Percentiles rank a stretch among this genome's conserved stretches.
Evolutionary conservation across 306 rosid species (phyloP).

Genomic region (Quercus berberidifolia): DNA sequence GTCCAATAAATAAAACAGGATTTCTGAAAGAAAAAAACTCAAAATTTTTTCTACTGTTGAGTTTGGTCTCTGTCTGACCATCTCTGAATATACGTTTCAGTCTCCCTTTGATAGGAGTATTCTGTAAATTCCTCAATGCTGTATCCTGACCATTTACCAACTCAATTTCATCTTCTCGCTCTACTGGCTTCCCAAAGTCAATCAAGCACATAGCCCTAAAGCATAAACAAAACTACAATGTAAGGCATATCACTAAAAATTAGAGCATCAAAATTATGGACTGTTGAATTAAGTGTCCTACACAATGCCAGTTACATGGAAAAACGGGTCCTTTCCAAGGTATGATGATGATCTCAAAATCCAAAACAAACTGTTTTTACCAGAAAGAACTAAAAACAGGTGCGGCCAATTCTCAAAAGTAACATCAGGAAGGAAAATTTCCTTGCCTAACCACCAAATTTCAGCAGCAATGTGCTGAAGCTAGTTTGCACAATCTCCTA

Average conservation of each 20-base stretch:
- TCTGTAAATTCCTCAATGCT: slow-evolving; percentile 36
- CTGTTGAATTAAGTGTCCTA: no score
- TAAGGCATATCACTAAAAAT: slow-evolving; percentile 18
- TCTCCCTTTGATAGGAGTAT: slow-evolving; percentile 42
- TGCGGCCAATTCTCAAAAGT: background rate
- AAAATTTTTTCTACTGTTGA: slow-evolving; percentile 51
- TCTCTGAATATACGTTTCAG: slow-evolving; percentile 46
- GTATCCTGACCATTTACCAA: slow-evolving; percentile 44
- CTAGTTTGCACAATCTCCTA: background rate
- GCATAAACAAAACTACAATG: slow-evolving; percentile 14
- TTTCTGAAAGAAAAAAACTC: slow-evolving; percentile 54
- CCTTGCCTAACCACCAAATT: background rate
- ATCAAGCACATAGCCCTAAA: slow-evolving; percentile 94
- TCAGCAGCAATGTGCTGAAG: background rate
- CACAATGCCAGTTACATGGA: no score
- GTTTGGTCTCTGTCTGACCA: slow-evolving; percentile 32
- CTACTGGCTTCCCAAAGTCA: slow-evolving; percentile 79
- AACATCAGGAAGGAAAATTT: background rate
- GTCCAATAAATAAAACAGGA: slow-evolving; percentile 70
- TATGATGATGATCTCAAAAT: no score
- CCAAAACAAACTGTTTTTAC: no score
- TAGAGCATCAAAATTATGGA: no score
- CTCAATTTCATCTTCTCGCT: slow-evolving; percentile 68
- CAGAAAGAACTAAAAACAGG: background rate
- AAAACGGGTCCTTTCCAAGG: no score